These are phyloP conservation scores for Halenospora varia DNA, from an alignment of 495 filamentous ascomycete species.

Conservation along the genomic window DNA sequence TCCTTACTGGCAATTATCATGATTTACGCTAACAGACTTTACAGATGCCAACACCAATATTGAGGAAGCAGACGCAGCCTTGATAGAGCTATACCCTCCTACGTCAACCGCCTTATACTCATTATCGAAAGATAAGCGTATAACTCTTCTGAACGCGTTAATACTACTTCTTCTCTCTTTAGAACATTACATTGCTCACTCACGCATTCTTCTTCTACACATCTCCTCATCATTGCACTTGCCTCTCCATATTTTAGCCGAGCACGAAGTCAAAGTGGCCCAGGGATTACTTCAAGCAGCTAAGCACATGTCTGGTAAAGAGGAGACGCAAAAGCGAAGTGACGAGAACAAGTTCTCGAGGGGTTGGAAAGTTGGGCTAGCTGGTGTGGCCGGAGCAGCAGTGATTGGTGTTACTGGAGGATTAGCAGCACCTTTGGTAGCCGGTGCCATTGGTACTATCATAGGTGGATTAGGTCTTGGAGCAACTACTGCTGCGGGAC, in stretches of 20 bases:
- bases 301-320: constrained; percentile 62
- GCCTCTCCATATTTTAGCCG: constrained; percentile 57
- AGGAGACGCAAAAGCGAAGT: constrained; percentile 60
- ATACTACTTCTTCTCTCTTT: constrained; percentile 73
- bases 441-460: constrained; percentile 67
- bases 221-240: constrained; percentile 65
- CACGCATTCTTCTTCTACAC: constrained; percentile 68
- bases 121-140: constrained; percentile 39
- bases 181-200: constrained; percentile 75
- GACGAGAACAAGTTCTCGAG: constrained; percentile 61
- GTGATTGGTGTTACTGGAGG: constrained; percentile 71
- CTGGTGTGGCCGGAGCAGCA: constrained; percentile 65
- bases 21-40: too few relatives aligned
- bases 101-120: constrained; percentile 37
- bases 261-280: constrained; percentile 72
- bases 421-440: constrained; percentile 76
- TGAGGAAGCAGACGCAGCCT: constrained; percentile 32
- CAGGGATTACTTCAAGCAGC: constrained; percentile 69
- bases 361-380: constrained; percentile 78
- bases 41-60: constrained; percentile 28
- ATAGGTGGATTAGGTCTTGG: constrained; percentile 80
- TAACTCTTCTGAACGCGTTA: constrained; percentile 51
- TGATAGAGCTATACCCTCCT: constrained; percentile 41
- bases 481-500: constrained; percentile 59
- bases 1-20: neutral